Percentiles rank a stretch among this genome's conserved stretches.
These are phyloP conservation scores for Trametes cingulata DNA, from an alignment of 768 basidiomycete species.

Conservation along the genomic window DNA sequence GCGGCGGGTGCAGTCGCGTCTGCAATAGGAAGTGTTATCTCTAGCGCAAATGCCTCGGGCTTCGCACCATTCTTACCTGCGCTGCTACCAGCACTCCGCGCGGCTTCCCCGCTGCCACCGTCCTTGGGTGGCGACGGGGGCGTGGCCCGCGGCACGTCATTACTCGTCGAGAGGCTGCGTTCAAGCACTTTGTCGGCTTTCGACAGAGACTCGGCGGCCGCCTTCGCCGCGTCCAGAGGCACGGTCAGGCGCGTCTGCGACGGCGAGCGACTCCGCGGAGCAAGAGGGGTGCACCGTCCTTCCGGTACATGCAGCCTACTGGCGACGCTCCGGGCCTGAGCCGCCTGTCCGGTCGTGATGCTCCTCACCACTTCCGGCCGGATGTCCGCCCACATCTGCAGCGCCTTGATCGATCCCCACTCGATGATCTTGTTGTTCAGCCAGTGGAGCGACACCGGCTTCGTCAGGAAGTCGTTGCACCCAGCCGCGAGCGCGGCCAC, in stretches of 20 bases:
- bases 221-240: constrained; percentile 15
- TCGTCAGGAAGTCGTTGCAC: constrained; percentile 98
- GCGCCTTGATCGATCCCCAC: constrained; percentile 96
- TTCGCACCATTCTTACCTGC: neutral
- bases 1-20: constrained; percentile 1
- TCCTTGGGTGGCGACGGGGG: neutral
- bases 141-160: neutral
- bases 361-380: constrained; percentile 58
- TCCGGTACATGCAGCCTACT: constrained; percentile 51
- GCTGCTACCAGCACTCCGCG: neutral
- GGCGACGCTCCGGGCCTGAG: constrained; percentile 49
- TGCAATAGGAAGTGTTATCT: constrained; percentile 10
- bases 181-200: constrained; percentile 14
- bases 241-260: constrained; percentile 32
- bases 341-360: constrained; percentile 47
- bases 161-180: constrained; percentile 1
- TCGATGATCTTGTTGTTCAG: constrained; percentile 98
- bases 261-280: constrained; percentile 40
- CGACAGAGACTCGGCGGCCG: constrained; percentile 10
- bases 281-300: constrained; percentile 41
- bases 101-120: neutral
- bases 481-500: constrained; percentile 97
- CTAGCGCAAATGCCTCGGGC: constrained; percentile 2
- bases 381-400: constrained; percentile 90
- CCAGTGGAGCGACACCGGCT: constrained; percentile 94